Conservation (phyloP, 2,329 filamentous ascomycete genomes). For the Diaporthe nobilis region DNA sequence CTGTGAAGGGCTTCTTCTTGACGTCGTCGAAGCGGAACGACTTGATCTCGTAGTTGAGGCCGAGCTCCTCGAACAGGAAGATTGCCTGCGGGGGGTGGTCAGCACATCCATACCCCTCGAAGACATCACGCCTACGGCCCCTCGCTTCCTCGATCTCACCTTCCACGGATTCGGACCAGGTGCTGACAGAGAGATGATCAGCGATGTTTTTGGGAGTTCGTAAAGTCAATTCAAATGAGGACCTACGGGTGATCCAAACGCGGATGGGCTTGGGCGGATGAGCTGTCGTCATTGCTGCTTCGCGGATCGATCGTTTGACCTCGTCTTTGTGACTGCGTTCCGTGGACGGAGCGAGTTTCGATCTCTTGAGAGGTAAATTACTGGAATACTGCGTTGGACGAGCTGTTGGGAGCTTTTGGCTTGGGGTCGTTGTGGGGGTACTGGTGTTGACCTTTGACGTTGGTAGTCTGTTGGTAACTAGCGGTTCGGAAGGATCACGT, state of each 20-base stretch:
- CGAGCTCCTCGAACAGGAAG: constrained; percentile 55
- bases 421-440: too few relatives aligned
- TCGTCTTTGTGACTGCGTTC: too few relatives aligned
- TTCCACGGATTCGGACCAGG: constrained; percentile 31
- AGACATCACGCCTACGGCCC: background rate
- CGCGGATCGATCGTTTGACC: background rate
- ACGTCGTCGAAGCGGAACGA: constrained; percentile 45
- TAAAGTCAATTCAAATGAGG: background rate
- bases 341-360: too few relatives aligned
- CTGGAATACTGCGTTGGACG: too few relatives aligned
- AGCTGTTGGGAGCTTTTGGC: too few relatives aligned
- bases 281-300: background rate
- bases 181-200: background rate
- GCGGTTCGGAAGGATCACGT: too few relatives aligned
- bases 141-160: background rate
- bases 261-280: background rate
- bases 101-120: constrained; percentile 42
- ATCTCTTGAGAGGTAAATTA: too few relatives aligned
- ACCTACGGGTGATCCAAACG: constrained; percentile 25
- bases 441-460: too few relatives aligned
- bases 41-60: constrained; percentile 51
- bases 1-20: constrained; percentile 47
- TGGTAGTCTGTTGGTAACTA: too few relatives aligned
- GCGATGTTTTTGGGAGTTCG: background rate
- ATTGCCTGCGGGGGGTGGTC: constrained; percentile 46